Conservation (phyloP, 1,284 basidiomycete genomes). For the Exobasidium cylindrosporum region DNA sequence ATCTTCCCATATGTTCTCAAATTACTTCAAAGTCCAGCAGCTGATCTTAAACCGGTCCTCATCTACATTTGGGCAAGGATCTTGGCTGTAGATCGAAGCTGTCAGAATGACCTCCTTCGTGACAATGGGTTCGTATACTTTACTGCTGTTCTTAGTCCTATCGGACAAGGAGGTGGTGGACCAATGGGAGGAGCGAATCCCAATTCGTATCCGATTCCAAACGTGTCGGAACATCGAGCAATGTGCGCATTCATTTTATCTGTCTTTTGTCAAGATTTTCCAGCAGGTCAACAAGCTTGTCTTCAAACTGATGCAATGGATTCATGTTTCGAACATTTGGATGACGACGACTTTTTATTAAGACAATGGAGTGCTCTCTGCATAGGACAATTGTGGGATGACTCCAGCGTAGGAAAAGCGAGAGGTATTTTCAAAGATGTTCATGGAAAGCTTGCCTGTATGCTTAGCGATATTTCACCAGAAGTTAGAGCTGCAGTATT, state of each 20-base stretch:
- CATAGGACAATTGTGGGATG: constrained; percentile 93
- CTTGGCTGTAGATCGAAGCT: constrained; percentile 86
- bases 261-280: constrained; percentile 85
- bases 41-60: constrained; percentile 91
- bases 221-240: constrained; percentile 91
- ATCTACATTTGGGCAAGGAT: constrained; percentile 99
- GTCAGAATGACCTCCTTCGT: constrained; percentile 84
- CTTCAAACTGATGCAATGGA: constrained; percentile 83
- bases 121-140: constrained; percentile 59
- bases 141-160: constrained; percentile 47
- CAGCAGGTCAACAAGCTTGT: constrained; percentile 80
- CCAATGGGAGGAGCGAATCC: constrained; percentile 4
- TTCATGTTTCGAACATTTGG: constrained; percentile 76
- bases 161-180: constrained; percentile 22
- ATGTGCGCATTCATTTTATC: constrained; percentile 98
- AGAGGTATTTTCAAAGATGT: constrained; percentile 76
- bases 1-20: constrained; percentile 99
- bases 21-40: constrained; percentile 87
- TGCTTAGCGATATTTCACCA: constrained; percentile 82
- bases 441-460: constrained; percentile 78
- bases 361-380: constrained; percentile 92
- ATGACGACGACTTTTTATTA: constrained; percentile 83
- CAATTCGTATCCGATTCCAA: constrained; percentile 65
- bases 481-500: constrained; percentile 89
- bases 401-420: constrained; percentile 83